Base-by-base conservation (phyloP, 2,329 filamentous ascomycete genomes). In the Talaromyces sp. region DNA sequence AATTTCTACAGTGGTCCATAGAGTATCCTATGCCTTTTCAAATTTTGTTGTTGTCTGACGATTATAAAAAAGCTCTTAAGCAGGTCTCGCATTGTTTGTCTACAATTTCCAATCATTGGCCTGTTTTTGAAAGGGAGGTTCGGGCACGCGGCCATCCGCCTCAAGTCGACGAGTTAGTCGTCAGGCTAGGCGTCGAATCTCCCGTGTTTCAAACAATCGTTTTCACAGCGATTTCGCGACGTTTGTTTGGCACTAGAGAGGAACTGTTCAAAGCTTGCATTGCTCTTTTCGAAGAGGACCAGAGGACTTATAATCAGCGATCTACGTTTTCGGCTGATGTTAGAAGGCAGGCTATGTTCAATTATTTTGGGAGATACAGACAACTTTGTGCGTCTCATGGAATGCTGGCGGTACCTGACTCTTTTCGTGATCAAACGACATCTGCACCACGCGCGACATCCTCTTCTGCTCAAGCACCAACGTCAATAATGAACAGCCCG, bases 161-260 rank as follows among this genome's bases (percentile, higher is more conserved):
- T 5, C 70, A 85, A n/a, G 77, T 82, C 35, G 75, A 78, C 55
- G 85, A 88, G 63, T 70, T 88, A 28, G 67, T 76, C 4, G 66
- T 68, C n/a, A 63, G 69, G 11, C 74, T 87, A 36, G 66, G 68
- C 5, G 67, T 86, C 11, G 67, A 66, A 7, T 87, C 84, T 0
- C 66, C 72, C 0, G 73, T 78, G 1, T 69, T 88, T 6, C 81
- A 84, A 63, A 69, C 68, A 1, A 78, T 84, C 28, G 69, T 84
- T 2, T 87, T 85, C 57, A 53, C 64, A 13, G 68, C 67, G 8
- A 63, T 67, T n/a, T 68, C 64, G 50, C 70, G 72, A 9, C 62
- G 64, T 40, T 48, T 74, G 10, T 65, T 63, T 31, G 63, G 61
- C 2, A 19, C 35, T 6, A 21, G 56, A 9, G 54, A 60, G 7